These are phyloP conservation scores for Spergularia azorica DNA, from an alignment of 179 eudicot species.

Conservation along the genomic window DNA sequence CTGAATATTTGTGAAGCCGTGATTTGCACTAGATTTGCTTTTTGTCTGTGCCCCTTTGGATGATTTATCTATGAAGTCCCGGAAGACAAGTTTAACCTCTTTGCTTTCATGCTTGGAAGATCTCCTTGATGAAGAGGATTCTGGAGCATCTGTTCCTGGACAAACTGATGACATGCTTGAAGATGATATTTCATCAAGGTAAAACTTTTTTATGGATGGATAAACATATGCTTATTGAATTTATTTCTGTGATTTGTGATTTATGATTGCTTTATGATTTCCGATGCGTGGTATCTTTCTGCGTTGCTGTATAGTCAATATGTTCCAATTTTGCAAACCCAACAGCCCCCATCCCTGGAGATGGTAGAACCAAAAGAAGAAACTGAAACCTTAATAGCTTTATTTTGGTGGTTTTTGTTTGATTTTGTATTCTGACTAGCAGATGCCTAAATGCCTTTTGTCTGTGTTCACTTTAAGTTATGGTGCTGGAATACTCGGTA, in stretches of 20 bases:
- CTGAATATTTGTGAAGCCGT: neutral
- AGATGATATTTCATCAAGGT: slow-evolving; percentile 95
- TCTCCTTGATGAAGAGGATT: slow-evolving; percentile 68
- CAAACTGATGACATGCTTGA: slow-evolving; percentile 65
- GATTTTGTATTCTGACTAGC: neutral
- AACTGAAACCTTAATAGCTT: neutral
- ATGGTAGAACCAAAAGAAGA: too few species aligned
- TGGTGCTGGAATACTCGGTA: neutral
- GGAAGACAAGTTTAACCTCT: neutral
- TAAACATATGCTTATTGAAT: neutral
- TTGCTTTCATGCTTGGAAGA: slow-evolving; percentile 34
- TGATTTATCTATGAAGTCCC: neutral
- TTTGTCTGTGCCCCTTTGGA: neutral
- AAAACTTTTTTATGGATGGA: slow-evolving; percentile 11
- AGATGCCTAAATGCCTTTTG: neutral
- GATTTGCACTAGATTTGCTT: neutral
- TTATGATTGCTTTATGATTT: slow-evolving; percentile 13
- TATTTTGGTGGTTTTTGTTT: neutral
- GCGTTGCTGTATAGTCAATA: neutral
- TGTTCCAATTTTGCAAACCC: neutral
- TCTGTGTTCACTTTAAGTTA: neutral
- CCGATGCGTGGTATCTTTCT: neutral
- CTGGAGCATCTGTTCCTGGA: slow-evolving; percentile 58
- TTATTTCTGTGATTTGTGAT: neutral
- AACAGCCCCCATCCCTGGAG: neutral